Evolutionary conservation across 495 filamentous ascomycete species (phyloP).

Genomic region (Penicillium paxilli): DNA sequence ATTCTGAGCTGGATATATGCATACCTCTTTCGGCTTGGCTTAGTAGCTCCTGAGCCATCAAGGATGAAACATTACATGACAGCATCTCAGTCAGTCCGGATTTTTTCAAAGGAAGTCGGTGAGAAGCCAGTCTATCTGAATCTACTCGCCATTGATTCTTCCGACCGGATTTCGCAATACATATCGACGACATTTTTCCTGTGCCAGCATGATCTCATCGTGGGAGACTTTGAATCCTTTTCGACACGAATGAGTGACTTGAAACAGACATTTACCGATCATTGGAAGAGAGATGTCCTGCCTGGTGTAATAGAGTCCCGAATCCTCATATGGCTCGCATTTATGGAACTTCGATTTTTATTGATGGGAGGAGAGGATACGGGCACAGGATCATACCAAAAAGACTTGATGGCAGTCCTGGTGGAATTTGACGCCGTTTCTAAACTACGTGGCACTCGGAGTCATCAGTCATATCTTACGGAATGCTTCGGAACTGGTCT

Average conservation of each 20-base stretch:
- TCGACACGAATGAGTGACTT: not conserved
- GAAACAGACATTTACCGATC: not conserved
- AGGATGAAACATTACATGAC: not conserved
- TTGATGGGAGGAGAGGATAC: not conserved
- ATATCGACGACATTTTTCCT: not conserved
- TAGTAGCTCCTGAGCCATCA: not conserved
- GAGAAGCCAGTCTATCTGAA: not conserved
- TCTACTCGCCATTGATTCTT: not conserved
- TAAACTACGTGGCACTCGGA: not conserved
- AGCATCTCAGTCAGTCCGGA: not conserved
- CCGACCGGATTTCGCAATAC: not conserved
- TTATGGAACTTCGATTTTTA: not conserved
- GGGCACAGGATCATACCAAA: not conserved
- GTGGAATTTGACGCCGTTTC: not conserved
- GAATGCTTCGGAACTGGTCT: not conserved
- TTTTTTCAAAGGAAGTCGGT: not conserved
- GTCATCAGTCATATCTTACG: not conserved
- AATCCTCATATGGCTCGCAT: not conserved
- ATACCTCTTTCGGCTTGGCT: not conserved
- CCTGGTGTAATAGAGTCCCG: not conserved
- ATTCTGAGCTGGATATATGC: not conserved
- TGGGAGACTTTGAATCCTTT: not conserved
- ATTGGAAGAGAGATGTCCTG: not conserved
- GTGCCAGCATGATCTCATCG: not conserved
- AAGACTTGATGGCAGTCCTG: not conserved